Evolutionary conservation across 495 filamentous ascomycete species (phyloP).

Genomic region (Aspergillus diversus): DNA sequence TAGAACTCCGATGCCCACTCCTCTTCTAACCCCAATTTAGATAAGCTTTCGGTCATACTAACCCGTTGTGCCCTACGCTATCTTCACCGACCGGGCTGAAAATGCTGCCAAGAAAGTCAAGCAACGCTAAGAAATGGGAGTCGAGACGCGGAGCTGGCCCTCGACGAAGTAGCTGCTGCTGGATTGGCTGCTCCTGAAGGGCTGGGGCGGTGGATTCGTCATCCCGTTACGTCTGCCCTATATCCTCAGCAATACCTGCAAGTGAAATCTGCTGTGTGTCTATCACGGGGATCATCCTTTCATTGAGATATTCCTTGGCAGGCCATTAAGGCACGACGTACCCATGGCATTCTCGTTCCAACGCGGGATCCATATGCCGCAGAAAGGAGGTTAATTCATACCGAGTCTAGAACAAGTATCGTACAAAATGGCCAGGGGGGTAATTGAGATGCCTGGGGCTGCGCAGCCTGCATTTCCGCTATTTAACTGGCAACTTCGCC

Average conservation of each 20-base stretch:
- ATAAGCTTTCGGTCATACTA: not conserved
- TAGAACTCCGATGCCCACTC: not conserved
- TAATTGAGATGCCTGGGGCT: too few relatives aligned
- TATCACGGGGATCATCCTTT: not conserved
- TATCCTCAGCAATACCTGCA: not conserved
- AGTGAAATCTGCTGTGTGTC: not conserved
- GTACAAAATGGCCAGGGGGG: too few relatives aligned
- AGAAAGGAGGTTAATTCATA: too few relatives aligned
- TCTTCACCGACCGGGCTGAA: not conserved
- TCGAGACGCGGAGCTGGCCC: too few relatives aligned
- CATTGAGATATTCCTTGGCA: not conserved
- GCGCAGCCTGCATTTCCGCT: too few relatives aligned
- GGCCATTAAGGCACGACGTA: too few relatives aligned
- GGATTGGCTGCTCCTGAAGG: not conserved
- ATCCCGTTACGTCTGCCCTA: not conserved
- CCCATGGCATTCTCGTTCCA: too few relatives aligned
- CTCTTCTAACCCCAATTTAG: not conserved
- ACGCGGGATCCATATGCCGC: too few relatives aligned
- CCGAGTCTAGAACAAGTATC: too few relatives aligned
- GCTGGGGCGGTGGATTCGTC: not conserved
- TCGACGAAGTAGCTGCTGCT: too few relatives aligned
- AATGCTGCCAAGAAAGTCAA: constrained; percentile 3
- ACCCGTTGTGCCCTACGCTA: not conserved
- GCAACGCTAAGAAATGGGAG: not conserved
- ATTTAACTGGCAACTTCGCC: too few relatives aligned